phyloP scores from a whole-genome alignment of 176 grass and related monocot genomes.

The Oryza meridionalis region DNA sequence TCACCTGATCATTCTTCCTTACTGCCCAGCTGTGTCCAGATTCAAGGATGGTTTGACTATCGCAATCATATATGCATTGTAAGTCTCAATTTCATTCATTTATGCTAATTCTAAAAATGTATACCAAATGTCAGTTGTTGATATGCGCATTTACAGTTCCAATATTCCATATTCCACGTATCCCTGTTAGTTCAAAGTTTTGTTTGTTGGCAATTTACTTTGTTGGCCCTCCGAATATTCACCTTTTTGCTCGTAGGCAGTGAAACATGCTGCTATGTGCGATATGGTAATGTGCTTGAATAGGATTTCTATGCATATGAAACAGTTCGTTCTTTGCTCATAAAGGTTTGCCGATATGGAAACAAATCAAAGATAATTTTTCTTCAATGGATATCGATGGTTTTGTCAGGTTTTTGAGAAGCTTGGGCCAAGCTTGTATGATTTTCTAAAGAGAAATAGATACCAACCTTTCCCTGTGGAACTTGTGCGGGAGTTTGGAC shows the following conservation, averaged over 20 bases:
- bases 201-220: conserved; percentile 41
- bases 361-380: conserved; percentile 64
- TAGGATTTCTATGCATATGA: conserved; percentile 41
- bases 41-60: conserved; percentile 98
- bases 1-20: conserved; percentile 23
- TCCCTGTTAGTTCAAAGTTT: conserved; percentile 9
- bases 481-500: conserved; percentile 99
- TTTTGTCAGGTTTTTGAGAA: conserved; percentile 99
- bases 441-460: conserved; percentile 99
- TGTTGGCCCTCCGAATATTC: neutral
- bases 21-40: conserved; percentile 80
- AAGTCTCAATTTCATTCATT: conserved; percentile 52
- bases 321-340: conserved; percentile 51
- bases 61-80: conserved; percentile 97
- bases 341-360: conserved; percentile 52
- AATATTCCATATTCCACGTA: neutral
- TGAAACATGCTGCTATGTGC: conserved; percentile 37
- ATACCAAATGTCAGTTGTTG: conserved; percentile 28
- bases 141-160: neutral
- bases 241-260: conserved; percentile 9
- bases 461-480: conserved; percentile 98
- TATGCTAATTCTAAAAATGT: conserved; percentile 22
- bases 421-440: conserved; percentile 99
- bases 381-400: conserved; percentile 83
- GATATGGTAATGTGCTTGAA: conserved; percentile 29